phyloP scores from a whole-genome alignment of 73 alveolate species.

The Effrenium voratum region DNA sequence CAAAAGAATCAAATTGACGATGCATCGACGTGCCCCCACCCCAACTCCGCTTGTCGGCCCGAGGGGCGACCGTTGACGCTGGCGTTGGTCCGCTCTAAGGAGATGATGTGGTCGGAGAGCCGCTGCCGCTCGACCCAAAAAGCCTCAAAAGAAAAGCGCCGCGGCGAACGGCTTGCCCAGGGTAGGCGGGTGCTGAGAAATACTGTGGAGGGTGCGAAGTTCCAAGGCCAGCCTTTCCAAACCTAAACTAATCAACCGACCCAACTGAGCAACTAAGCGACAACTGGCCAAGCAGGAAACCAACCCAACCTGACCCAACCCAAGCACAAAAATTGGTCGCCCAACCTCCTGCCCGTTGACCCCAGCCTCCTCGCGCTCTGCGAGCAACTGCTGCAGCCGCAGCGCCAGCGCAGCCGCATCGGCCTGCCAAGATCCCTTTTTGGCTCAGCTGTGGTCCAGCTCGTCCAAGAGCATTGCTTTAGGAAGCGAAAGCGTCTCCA shows the following conservation, averaged over 20 bases:
- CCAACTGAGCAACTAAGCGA: not conserved
- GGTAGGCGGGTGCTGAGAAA: too few species aligned
- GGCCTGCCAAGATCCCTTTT: too few species aligned
- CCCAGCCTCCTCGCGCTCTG: conserved; percentile 79
- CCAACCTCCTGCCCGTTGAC: not conserved
- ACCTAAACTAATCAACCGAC: too few species aligned
- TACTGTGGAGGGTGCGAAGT: too few species aligned
- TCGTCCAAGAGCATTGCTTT: too few species aligned
- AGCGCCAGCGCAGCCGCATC: conserved; percentile 83
- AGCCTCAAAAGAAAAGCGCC: conserved; percentile 5
- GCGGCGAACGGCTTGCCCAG: too few species aligned
- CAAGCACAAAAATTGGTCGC: not conserved
- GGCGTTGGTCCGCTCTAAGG: conserved; percentile 60
- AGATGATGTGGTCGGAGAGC: conserved; percentile 90
- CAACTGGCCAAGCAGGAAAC: not conserved
- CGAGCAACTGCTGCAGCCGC: conserved; percentile 82
- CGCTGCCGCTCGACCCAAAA: conserved; percentile 93
- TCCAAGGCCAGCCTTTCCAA: too few species aligned
- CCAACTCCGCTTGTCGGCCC: too few species aligned
- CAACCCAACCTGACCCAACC: not conserved
- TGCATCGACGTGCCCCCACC: too few species aligned
- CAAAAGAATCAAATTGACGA: too few species aligned
- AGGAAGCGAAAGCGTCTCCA: too few species aligned
- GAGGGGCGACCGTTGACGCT: not conserved
- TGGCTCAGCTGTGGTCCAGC: too few species aligned